A percentile compares a stretch with the other conserved stretches of the same genome.
Conservation (phyloP, 1,139 yeast species). For the Kodamaea sp. region DNA sequence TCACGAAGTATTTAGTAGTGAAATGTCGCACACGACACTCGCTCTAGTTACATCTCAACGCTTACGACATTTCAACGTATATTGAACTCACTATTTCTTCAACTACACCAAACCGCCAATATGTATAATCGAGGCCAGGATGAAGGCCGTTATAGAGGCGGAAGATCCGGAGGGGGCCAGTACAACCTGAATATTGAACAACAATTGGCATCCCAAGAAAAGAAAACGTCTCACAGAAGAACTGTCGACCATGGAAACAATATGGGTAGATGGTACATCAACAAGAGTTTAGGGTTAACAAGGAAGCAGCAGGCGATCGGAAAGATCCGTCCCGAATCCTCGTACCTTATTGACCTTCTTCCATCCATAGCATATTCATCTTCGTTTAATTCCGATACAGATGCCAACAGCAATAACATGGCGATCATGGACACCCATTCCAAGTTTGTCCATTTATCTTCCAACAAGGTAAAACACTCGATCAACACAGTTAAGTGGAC, state of each 20-base stretch:
- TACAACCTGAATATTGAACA: conserved; percentile 44
- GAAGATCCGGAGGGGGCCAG: conserved; percentile 3
- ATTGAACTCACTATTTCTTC: no score
- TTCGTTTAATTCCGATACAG: conserved; percentile 17
- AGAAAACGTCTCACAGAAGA: conserved; percentile 66
- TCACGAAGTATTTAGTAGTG: no score
- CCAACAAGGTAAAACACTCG: conserved; percentile 89
- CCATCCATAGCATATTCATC: conserved; percentile 67
- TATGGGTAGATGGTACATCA: conserved; percentile 70
- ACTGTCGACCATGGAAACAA: conserved; percentile 89
- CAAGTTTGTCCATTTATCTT: conserved; percentile 86
- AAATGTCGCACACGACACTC: no score
- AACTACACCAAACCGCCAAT: neutral
- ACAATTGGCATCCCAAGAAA: conserved; percentile 47
- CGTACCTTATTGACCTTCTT: conserved; percentile 68
- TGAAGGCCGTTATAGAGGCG: neutral
- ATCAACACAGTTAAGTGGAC: conserved; percentile 94
- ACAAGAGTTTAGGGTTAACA: conserved; percentile 54
- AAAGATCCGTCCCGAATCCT: conserved; percentile 71
- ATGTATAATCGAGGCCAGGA: conserved; percentile 7
- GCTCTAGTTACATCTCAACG: no score
- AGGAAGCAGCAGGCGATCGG: conserved; percentile 51
- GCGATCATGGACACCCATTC: conserved; percentile 64
- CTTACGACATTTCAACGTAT: no score
- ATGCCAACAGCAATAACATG: conserved; percentile 38